These are phyloP conservation scores for Cladosporium oxysporum DNA, from an alignment of 2,329 filamentous ascomycete genomes.

Conservation along the genomic window DNA sequence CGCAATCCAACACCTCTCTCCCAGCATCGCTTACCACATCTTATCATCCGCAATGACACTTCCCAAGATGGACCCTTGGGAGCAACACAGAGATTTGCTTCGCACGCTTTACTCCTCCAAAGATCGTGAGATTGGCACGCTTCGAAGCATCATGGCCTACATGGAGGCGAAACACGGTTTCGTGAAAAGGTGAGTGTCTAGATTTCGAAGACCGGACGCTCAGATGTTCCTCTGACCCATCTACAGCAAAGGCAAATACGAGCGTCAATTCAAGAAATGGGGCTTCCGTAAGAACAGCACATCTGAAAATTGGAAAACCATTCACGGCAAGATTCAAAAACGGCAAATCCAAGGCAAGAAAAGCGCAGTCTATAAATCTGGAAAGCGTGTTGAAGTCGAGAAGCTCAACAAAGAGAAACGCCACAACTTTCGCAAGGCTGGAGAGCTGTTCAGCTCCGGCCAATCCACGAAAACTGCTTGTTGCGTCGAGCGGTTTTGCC, in stretches of 20 bases:
- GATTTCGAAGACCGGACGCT: neutral
- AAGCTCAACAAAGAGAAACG: conserved; percentile 2
- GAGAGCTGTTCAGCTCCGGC: neutral
- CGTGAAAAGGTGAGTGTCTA: neutral
- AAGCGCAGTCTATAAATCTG: neutral
- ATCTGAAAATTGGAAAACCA: neutral
- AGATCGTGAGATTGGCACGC: neutral
- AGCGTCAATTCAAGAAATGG: conserved; percentile 10
- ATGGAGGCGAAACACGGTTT: neutral
- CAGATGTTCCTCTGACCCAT: neutral
- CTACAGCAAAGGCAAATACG: conserved; percentile 2
- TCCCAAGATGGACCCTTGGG: neutral
- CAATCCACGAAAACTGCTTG: neutral
- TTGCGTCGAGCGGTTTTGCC: neutral
- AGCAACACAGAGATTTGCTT: conserved; percentile 1
- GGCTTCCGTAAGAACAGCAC: neutral
- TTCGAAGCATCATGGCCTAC: conserved; percentile 3
- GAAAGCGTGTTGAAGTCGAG: neutral
- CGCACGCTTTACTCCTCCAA: neutral
- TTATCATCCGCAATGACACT: neutral
- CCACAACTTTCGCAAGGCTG: neutral
- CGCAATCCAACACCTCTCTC: neutral
- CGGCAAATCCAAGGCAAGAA: neutral
- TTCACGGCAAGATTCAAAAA: neutral
- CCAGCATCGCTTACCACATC: neutral